Base-by-base conservation (phyloP, 163 green algal species). In the Prototheca cutis region DNA sequence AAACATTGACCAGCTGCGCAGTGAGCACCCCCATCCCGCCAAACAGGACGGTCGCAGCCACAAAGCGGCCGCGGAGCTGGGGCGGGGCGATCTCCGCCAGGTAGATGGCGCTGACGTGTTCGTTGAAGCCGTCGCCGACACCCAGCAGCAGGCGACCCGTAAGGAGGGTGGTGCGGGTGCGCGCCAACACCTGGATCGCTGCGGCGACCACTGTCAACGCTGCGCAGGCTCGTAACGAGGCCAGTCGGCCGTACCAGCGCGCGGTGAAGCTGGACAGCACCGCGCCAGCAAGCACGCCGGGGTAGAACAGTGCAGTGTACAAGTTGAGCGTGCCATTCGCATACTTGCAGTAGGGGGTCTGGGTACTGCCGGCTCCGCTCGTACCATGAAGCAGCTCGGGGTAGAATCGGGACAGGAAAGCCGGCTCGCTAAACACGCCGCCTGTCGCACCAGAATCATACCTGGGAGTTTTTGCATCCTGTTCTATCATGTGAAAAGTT, bases 271-370 rank as follows among this genome's bases (percentile, higher is more conserved):
- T n/a, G 49, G 49, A 56, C 13, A 15, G 6, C 25, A 56, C 23
- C 25, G 49, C 49, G 13, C 49, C 49, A 17, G 34, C 27, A 15
- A 56, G 8, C 27, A 56, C 28, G 5, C 25, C 25, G 27, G 49
- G 49, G 49, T 56, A 56, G 23, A 56, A 56, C 27, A 56, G 27
- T 27, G 49, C 49, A 17, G 49, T 56, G 49, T 56, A 56, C 23
- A 56, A 27, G 49, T 56, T 56, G 49, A 56, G 49, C 49, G 49
- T 56, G 3, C 34, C 28, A 27, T 56, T 56, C 21, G 18, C 21
- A 33, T 28, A 56, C 49, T 56, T 56, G 49, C 49, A 56, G 49
- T 56, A 56, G 18, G 49, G 49, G 25, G 21, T 56, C 36, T 21
- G 13, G 13, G 36, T 45, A n/a, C n/a, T n/a, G 8, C 13, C 5